A percentile compares a stretch with the other conserved stretches of the same genome.
phyloP scores from a whole-genome alignment of 179 eudicot genomes.

The Monotropa hypopitys region DNA sequence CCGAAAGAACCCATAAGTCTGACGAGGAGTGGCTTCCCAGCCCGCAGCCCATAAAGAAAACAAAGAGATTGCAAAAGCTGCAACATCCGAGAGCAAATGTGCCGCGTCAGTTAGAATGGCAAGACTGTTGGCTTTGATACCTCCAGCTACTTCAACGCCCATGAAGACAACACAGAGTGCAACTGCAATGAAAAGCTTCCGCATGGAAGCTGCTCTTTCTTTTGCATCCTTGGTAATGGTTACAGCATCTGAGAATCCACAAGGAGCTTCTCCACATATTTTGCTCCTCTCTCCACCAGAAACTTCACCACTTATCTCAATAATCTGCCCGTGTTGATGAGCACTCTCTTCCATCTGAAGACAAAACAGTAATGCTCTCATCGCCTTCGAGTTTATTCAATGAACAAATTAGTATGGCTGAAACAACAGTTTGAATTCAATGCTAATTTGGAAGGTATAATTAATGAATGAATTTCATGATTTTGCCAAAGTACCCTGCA shows the following conservation, averaged over 20 bases:
- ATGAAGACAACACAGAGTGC: slow-evolving; percentile 27
- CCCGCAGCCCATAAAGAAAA: slow-evolving; percentile 34
- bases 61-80: slow-evolving; percentile 35
- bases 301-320: slow-evolving; percentile 14
- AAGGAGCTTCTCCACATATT: slow-evolving; percentile 23
- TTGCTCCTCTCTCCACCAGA: slow-evolving; percentile 7
- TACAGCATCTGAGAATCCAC: slow-evolving; percentile 25
- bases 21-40: slow-evolving; percentile 30
- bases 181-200: slow-evolving; percentile 28
- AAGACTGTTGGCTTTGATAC: slow-evolving; percentile 35
- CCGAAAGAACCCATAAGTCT: slow-evolving; percentile 30
- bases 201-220: slow-evolving; percentile 27
- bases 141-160: slow-evolving; percentile 29
- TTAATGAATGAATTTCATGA: too few species aligned
- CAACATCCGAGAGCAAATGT: slow-evolving; percentile 25
- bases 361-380: neutral
- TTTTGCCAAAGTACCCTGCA: too few species aligned
- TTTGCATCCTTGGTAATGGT: slow-evolving; percentile 17
- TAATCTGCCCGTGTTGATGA: slow-evolving; percentile 8
- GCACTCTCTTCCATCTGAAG: slow-evolving; percentile 11
- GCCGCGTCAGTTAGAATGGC: slow-evolving; percentile 35
- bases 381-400: neutral
- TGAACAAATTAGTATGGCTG: neutral
- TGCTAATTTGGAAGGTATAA: too few species aligned
- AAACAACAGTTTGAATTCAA: neutral